Percentiles rank a stretch among this genome's conserved stretches.
Evolutionary conservation across 1,284 basidiomycete species (phyloP).

Genomic region (Trametes sp.): DNA sequence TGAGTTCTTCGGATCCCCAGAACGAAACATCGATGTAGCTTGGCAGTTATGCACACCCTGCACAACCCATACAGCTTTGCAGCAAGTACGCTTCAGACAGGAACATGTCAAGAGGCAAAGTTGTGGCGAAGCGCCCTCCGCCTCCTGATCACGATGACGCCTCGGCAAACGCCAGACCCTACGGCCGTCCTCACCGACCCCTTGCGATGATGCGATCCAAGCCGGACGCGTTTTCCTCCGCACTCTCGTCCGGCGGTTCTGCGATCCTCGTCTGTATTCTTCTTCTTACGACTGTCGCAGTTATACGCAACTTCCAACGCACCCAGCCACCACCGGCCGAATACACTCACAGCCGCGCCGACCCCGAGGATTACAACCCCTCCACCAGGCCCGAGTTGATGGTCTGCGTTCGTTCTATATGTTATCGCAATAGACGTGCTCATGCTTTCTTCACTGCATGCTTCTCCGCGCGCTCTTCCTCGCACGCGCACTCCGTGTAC

Average conservation of each 20-base stretch:
- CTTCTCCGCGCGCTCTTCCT: neutral
- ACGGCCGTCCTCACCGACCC: neutral
- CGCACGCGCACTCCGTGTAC: neutral
- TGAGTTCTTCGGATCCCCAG: too few relatives aligned
- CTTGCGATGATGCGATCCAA: neutral
- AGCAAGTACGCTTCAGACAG: too few relatives aligned
- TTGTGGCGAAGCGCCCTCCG: neutral
- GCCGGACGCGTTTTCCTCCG: neutral
- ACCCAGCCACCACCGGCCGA: too few relatives aligned
- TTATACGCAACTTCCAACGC: neutral
- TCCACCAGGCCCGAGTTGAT: too few relatives aligned
- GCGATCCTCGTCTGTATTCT: slow-evolving; percentile 2
- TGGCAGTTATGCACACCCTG: too few relatives aligned
- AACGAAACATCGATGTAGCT: too few relatives aligned
- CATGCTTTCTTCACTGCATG: neutral
- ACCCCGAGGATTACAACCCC: too few relatives aligned
- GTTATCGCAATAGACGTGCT: neutral
- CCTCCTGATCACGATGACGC: slow-evolving; percentile 10
- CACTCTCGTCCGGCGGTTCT: neutral
- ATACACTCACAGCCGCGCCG: too few relatives aligned
- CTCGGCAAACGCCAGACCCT: slow-evolving; percentile 9
- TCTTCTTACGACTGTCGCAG: neutral
- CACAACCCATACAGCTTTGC: too few relatives aligned
- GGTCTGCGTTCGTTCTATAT: neutral
- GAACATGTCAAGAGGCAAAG: neutral